Conservation (phyloP, 352 stramenopile species). For the Globisporangium perplexum region DNA sequence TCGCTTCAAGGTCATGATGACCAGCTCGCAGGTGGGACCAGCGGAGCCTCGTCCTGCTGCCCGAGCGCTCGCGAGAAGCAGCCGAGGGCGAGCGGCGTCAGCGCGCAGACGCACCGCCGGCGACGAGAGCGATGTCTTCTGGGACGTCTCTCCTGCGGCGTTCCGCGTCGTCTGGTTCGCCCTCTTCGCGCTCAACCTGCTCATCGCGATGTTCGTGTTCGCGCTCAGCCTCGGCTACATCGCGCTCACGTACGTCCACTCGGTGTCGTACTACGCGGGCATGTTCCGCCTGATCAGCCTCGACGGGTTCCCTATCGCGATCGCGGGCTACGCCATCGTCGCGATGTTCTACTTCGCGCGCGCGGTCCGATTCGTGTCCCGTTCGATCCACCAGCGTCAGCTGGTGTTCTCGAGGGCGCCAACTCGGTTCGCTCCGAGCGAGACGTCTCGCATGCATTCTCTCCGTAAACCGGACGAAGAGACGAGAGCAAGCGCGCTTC, state of each 20-base stretch:
- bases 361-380: neutral
- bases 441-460: neutral
- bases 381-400: neutral
- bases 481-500: neutral
- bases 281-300: constrained; percentile 14
- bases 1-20: no score
- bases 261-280: constrained; percentile 13
- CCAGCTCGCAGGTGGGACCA: neutral
- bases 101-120: neutral
- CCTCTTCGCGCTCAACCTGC: constrained; percentile 7
- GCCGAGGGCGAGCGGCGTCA: neutral
- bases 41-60: neutral
- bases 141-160: neutral
- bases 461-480: no score
- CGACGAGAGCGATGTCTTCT: neutral
- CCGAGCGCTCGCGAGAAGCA: neutral
- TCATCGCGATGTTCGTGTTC: constrained; percentile 1
- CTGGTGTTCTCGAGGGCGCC: neutral
- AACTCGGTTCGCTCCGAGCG: neutral
- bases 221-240: constrained; percentile 1
- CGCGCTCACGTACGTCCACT: constrained; percentile 10
- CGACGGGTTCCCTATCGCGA: constrained; percentile 7
- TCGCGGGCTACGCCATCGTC: constrained; percentile 5
- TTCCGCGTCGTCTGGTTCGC: constrained; percentile 8
- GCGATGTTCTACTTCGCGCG: neutral